Evolutionary conservation across 169 alveolate genomes (phyloP), one percentile per base, ranked within the genome.

Genomic region (Cyclospora cayetanensis): DNA sequence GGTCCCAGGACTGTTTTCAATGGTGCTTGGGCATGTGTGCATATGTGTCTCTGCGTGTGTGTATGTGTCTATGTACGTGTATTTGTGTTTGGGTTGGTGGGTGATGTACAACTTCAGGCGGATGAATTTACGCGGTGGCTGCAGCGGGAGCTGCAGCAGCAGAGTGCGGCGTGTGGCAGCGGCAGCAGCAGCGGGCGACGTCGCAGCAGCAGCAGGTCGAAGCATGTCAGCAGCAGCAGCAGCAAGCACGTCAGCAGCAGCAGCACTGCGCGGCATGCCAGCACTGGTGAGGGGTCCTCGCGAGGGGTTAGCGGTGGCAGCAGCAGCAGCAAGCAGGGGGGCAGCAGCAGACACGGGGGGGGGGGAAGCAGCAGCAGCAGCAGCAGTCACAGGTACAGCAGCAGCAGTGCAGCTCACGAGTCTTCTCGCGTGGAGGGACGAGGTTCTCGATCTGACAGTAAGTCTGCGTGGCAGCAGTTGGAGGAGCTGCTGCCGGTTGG

Each of bases 111-210:
- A n/a, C 35, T 52, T 70, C 89, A 80, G 89, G 89, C 89, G 22
- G 89, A 80, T 27, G 89, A 80, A 70, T 80, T 80, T 74, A 80
- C 89, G 29, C 89, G 89, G 34, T 80, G 89, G 89, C 89, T 80
- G 18, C 89, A 80, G 89, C 70, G 89, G 72, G 89, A 80, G 89
- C 89, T 80, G 89, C 89, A 80, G 89, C 89, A 80, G 35, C 89
- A 80, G 39, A 80, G 89, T 39, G 89, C 89, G 31, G 89, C 89
- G 43, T 80, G 89, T 74, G 39, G 89, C 89, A 80, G 89, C 89
- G 43, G 91, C 82, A 83, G 91, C 91, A 60, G 74, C 74, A 60
- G 91, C 43, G 80, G 91, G 27, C 29, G 80, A 22, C 77, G 31
- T 80, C 52, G 91, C 80, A 83, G 91, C 80, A 35, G 90, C 90